Base-by-base conservation (phyloP, 192 early-diverging fungal species). In the Backusella circina region DNA sequence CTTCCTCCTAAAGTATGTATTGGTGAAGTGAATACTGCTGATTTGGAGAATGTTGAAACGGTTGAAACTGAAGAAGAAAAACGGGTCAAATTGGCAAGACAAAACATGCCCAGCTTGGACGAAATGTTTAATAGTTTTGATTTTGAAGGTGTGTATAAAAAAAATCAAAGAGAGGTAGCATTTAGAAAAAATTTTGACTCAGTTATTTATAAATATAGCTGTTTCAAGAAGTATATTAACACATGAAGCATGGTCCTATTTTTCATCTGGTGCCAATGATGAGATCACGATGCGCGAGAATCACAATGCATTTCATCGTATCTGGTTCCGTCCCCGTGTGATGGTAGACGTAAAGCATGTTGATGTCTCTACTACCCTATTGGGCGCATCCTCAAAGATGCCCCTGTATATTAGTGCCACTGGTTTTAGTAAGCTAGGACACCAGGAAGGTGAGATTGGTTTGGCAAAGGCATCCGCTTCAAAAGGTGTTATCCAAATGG, bases 201-300 rank as follows among this genome's bases (percentile, higher is more conserved):
- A 51, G 1, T 23, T 2, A 21, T 47, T 7, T 61, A 30, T 47
- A 21, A 36, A 33, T 32, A 44, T 82, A 87, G 85, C 79, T 15
- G 81, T 92, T 10, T 90, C 93, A 21, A 74, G 80, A 32, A 72
- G 74, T 54, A 78, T 84, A 5, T 54, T 95, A 31, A 86, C 80
- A 51, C 69, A 86, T 47, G 91, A 92, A 61, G 91, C 92, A 3
- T 94, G 94, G 88, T 90, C 90, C 23, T 96, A 96, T 81, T 96
- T 93, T 75, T 92, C 90, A 31, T 92, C 90, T 33, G 95, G 90
- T 28, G 87, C 90, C 3, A 93, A 93, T 65, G 94, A 96, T 76
- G 94, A 95, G 83, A 86, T 94, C 35, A 93, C 92, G 0, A 73
- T 94, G 77, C 85, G 88, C 28, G 95, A 96, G 76, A 96, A 96